phyloP scores from a whole-genome alignment of 331 rosid genomes.

The Prunus yedoensis region DNA sequence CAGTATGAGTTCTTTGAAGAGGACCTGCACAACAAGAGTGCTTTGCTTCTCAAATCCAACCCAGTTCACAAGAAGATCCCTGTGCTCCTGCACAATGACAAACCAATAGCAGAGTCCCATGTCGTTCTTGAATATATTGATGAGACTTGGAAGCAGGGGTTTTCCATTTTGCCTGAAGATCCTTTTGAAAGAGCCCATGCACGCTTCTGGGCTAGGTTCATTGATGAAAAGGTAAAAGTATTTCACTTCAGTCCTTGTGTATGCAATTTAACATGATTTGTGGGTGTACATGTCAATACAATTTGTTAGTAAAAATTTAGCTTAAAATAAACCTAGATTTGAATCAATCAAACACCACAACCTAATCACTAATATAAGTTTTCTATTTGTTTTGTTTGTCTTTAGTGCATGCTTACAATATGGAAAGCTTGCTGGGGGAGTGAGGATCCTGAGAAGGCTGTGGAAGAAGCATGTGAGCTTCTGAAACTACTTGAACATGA shows the following conservation, averaged over 20 bases:
- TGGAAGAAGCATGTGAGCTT: conserved; percentile 35
- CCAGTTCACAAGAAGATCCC: conserved; percentile 57
- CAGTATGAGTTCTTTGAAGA: conserved; percentile 43
- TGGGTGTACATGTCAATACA: too few species aligned
- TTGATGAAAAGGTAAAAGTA: conserved; percentile 17
- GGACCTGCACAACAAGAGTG: conserved; percentile 42
- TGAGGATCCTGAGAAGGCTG: conserved; percentile 39
- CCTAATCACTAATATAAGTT: background rate
- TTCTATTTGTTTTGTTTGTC: background rate
- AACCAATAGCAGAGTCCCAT: conserved; percentile 14
- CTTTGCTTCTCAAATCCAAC: conserved; percentile 43
- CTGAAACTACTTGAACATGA: conserved; percentile 44
- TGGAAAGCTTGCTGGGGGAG: conserved; percentile 26
- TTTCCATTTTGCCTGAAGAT: conserved; percentile 7
- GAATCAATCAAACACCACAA: too few species aligned
- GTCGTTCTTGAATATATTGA: conserved; percentile 16
- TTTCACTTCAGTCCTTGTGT: background rate
- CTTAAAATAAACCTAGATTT: too few species aligned
- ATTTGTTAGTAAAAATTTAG: too few species aligned
- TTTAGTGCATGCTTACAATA: conserved; percentile 29
- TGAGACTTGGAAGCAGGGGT: conserved; percentile 11
- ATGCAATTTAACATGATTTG: too few species aligned
- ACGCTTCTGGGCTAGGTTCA: conserved; percentile 14
- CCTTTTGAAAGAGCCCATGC: conserved; percentile 2
- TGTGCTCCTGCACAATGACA: conserved; percentile 4